Evolutionary conservation across 2,329 filamentous ascomycete species (phyloP).

Genomic region (Ceratocystis alfenasii): DNA sequence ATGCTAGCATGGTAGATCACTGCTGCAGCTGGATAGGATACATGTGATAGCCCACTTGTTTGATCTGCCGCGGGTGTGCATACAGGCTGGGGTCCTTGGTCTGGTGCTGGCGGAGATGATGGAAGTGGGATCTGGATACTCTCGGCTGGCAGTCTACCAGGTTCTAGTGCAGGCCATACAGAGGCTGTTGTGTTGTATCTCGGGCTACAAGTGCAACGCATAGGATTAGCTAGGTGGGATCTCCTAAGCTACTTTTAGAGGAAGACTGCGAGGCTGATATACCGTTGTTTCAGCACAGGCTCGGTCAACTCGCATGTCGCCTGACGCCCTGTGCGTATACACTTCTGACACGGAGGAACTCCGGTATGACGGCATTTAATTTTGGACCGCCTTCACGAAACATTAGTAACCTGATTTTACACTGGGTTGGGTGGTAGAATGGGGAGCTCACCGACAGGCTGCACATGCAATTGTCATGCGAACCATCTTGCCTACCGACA

Average conservation of each 20-base stretch:
- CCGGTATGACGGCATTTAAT: constrained; percentile 20
- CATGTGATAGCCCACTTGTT: neutral
- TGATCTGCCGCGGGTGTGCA: neutral
- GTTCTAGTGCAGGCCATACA: neutral
- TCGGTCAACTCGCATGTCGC: constrained; percentile 14
- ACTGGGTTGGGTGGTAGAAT: neutral
- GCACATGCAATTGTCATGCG: constrained; percentile 19
- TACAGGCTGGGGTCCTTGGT: neutral
- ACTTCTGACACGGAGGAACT: constrained; percentile 16
- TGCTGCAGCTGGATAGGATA: neutral
- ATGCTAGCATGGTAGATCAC: constrained; percentile 14
- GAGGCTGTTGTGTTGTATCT: neutral
- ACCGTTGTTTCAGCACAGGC: constrained; percentile 15
- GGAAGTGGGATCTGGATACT: neutral
- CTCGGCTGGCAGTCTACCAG: neutral
- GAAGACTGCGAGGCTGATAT: neutral
- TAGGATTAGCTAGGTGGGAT: neutral
- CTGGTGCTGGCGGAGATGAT: neutral
- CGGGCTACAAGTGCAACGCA: neutral
- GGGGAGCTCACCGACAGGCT: constrained; percentile 14
- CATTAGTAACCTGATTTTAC: neutral
- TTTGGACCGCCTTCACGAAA: constrained; percentile 15
- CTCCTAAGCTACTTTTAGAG: neutral
- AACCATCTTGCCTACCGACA: constrained; percentile 12
- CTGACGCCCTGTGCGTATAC: constrained; percentile 11